Base-by-base conservation (phyloP, 495 filamentous ascomycete species). In the Margaritispora aquatica region DNA sequence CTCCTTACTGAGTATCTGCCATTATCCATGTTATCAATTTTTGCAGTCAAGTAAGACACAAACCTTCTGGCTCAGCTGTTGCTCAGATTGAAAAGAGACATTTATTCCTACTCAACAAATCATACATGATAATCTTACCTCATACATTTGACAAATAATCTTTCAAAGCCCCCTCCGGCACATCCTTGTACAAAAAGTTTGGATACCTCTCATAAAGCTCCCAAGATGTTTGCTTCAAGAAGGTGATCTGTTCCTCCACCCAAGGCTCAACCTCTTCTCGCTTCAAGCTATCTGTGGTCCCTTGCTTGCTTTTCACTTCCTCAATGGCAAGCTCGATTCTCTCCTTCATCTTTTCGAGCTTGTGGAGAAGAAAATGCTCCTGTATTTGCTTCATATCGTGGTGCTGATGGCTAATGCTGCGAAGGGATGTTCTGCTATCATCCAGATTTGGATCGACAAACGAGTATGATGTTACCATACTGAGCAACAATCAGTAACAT, bases 151-250 rank as follows among this genome's bases (percentile, higher is more conserved):
- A 21, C 11, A 47, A 38, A 48, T 47, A 56, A 8, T 26, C 34
- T 26, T 21, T 24, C 20, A 47, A 26, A 23, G 47, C 23, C 26
- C 22, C 48, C 20, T 59, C 57, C 11, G 57, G 57, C 15, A 59
- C 31, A 24, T 59, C 57, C 23, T 51, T 26, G 29, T 59, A 52
- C 26, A 59, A 27, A 20, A 38, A 59, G 2, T 51, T 59, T 10
- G 57, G 48, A 24, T 26, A 44, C 23, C 57, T 36, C 26, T 59
- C 57, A 26, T 48, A 59, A 15, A 59, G 20, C 22, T 59, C 57
- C 57, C 57, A 59, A 3, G 57, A 51, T 17, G 48, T 52, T 21
- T 59, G 47, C 48, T 52, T 59, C 27, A 59, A 19, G 26, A 52
- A 52, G 29, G 57, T 41, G 20, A 52, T 53, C 29, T 59, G 57